These are phyloP conservation scores for Fusarium dimerum DNA, from an alignment of 2,329 filamentous ascomycete genomes.

Conservation along the genomic window DNA sequence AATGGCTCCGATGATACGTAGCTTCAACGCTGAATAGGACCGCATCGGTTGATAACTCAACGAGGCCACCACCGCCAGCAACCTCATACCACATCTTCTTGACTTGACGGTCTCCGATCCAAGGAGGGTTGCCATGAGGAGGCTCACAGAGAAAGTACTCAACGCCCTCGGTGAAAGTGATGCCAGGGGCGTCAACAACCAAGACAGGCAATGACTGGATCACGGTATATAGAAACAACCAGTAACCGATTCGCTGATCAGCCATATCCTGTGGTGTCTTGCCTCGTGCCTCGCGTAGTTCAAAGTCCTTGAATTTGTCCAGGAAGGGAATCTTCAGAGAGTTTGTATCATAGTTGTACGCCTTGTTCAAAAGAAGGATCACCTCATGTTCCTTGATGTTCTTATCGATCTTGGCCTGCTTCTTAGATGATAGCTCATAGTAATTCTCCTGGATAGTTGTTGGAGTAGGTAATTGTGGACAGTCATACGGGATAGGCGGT, in stretches of 20 bases:
- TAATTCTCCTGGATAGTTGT: constrained; percentile 65
- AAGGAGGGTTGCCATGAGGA: constrained; percentile 71
- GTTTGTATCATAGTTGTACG: constrained; percentile 76
- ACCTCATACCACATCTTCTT: constrained; percentile 75
- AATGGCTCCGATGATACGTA: constrained; percentile 59
- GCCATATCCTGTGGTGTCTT: constrained; percentile 66
- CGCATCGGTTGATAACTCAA: constrained; percentile 61
- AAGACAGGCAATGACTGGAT: constrained; percentile 78
- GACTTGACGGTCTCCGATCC: constrained; percentile 66
- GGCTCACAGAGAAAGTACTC: constrained; percentile 83
- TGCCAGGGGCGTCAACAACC: constrained; percentile 71
- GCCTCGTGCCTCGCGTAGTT: constrained; percentile 65
- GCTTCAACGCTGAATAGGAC: constrained; percentile 63
- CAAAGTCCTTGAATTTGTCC: constrained; percentile 69
- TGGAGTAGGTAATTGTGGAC: constrained; percentile 75
- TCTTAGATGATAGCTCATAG: constrained; percentile 66
- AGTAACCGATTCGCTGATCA: constrained; percentile 74
- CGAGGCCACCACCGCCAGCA: constrained; percentile 60
- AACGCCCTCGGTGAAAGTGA: constrained; percentile 69
- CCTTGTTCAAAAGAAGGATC: constrained; percentile 72
- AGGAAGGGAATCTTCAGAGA: constrained; percentile 62
- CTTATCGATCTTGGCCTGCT: constrained; percentile 70
- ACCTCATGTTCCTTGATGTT: constrained; percentile 80
- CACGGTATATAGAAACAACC: constrained; percentile 79
- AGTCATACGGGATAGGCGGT: constrained; percentile 87